These are phyloP conservation scores for Cordyceps javanica DNA, from an alignment of 2,329 filamentous ascomycete genomes.

Conservation along the genomic window DNA sequence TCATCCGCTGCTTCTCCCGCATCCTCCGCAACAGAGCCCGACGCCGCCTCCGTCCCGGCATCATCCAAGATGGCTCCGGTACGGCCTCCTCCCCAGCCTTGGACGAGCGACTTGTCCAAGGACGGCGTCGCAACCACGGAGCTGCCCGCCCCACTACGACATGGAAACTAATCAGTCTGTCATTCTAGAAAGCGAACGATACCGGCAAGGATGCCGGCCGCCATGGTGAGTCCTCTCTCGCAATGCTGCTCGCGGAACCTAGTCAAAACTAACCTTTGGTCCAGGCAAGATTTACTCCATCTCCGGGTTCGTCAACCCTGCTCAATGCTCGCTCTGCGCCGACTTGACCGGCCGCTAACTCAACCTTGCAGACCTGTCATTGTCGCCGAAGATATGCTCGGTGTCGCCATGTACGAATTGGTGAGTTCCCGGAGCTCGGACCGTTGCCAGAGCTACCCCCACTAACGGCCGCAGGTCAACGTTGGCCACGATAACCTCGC, in stretches of 20 bases:
- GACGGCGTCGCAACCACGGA: background rate
- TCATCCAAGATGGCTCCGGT: slow-evolving; percentile 50
- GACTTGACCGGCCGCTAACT: slow-evolving; percentile 24
- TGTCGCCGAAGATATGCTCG: slow-evolving; percentile 95
- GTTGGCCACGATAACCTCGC: slow-evolving; percentile 89
- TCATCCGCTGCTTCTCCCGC: slow-evolving; percentile 24
- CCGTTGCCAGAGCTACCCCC: slow-evolving; percentile 3
- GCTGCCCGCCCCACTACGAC: slow-evolving; percentile 12
- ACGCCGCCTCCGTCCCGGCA: slow-evolving; percentile 22
- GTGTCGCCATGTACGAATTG: slow-evolving; percentile 99
- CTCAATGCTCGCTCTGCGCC: background rate
- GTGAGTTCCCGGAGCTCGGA: slow-evolving; percentile 41
- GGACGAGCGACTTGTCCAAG: slow-evolving; percentile 14
- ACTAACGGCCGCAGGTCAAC: slow-evolving; percentile 57
- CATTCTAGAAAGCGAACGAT: slow-evolving; percentile 27
- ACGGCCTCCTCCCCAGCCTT: slow-evolving; percentile 28
- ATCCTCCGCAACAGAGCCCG: slow-evolving; percentile 20
- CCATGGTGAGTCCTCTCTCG: slow-evolving; percentile 29
- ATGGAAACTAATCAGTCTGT: slow-evolving; percentile 19
- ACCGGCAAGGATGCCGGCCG: slow-evolving; percentile 32
- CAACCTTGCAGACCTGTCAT: slow-evolving; percentile 67
- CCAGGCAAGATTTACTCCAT: slow-evolving; percentile 57
- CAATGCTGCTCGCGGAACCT: background rate
- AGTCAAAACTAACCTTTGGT: background rate
- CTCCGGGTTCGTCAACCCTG: slow-evolving; percentile 46